Evolutionary conservation across 192 early-diverging fungal species (phyloP).

Genomic region (Anaeromyces robustus): DNA sequence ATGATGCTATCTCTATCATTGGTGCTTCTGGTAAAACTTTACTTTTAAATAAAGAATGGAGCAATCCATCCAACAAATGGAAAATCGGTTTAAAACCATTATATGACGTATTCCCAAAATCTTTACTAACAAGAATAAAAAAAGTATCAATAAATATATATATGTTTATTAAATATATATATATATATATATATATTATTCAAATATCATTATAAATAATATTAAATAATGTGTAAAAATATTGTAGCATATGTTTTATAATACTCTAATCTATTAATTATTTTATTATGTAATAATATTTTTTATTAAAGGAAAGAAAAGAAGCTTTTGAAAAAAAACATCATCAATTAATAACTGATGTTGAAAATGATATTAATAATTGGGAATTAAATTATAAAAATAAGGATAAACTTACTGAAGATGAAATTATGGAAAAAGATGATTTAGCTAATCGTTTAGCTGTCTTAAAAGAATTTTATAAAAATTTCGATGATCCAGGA

Average conservation of each 20-base stretch:
- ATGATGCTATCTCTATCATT: constrained; percentile 22
- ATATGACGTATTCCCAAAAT: constrained; percentile 56
- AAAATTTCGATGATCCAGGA: constrained; percentile 62
- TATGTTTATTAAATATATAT: too few relatives aligned
- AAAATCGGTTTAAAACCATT: constrained; percentile 69
- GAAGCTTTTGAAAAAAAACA: background rate
- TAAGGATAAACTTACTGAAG: constrained; percentile 25
- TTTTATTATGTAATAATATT: too few relatives aligned
- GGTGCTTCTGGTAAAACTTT: constrained; percentile 65
- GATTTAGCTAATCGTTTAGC: constrained; percentile 52
- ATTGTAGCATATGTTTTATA: too few relatives aligned
- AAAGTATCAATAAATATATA: constrained; percentile 15
- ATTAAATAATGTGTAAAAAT: too few relatives aligned
- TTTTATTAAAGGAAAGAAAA: background rate
- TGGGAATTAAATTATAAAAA: constrained; percentile 4
- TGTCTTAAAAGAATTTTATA: constrained; percentile 37
- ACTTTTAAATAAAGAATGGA: constrained; percentile 50
- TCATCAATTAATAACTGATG: background rate
- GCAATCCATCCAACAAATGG: constrained; percentile 44
- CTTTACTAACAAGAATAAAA: constrained; percentile 26
- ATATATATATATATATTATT: too few relatives aligned
- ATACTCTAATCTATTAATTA: too few relatives aligned
- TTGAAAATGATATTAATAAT: background rate
- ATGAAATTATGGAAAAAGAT: constrained; percentile 17
- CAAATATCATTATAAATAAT: too few relatives aligned